Evolutionary conservation across 2,329 filamentous ascomycete genomes (phyloP), one percentile per base, ranked within the genome.

Genomic region (Ramichloridium luteum): DNA sequence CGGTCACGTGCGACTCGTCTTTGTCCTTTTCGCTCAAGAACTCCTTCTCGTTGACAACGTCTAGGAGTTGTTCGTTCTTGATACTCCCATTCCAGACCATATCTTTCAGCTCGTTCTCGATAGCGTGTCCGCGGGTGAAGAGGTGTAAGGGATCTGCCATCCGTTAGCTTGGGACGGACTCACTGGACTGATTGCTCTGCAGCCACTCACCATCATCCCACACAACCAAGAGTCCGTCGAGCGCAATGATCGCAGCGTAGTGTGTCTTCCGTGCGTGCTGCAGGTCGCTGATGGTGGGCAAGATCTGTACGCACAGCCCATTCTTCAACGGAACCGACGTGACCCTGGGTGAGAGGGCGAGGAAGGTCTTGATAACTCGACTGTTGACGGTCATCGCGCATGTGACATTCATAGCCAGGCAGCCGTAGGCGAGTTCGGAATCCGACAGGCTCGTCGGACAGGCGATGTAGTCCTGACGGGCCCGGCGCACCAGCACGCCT

Each of bases 321-420:
- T 85, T 82, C 60, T 74, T 74, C 31, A 86, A 58, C 1, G 80
- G 80, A 8, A 86, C 78, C 45, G 83, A 78, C 12, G 79, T 68
- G 2, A 78, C 78, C 36, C 80, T 71, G 2, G 78, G 77, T 2
- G 75, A 74, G 71, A 72, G 82, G 35, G 77, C 68, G 5, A 86
- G 62, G 46, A 84, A 84, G 0, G 78, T 79, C 59, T 80, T 81
- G 57, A 86, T 81, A 37, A 85, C 76, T 43, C 79, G 63, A 0
- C 80, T 85, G 53, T 82, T 84, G 40, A 85, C 74, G 0, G 80
- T 86, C 76, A 86, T 83, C 30, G 78, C 77, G 47, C 74, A 80
- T 73, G 82, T 74, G 30, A 83, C 69, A 48, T 85, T 84, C 43
- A 85, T 65, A n/a, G 71, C 66, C 6, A 69, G 61, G 49, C 75